Percentiles rank a stretch among this genome's conserved stretches.
Conservation (phyloP, 2,329 filamentous ascomycete species). For the Hypoxylon sp. region DNA sequence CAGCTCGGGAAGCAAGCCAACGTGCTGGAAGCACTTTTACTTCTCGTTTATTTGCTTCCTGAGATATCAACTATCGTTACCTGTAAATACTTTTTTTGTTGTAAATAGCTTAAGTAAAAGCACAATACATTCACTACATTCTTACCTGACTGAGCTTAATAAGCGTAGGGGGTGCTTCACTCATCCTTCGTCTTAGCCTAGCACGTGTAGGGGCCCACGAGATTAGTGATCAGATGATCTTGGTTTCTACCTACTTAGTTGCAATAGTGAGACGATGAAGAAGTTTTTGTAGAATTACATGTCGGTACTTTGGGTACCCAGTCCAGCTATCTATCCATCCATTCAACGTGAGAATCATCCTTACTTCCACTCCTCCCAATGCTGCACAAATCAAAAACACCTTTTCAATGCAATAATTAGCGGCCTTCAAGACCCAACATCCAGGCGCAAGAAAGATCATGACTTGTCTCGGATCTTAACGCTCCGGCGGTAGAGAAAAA, state of each 20-base stretch:
- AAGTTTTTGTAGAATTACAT: slow-evolving; percentile 20
- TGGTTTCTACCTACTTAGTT: neutral
- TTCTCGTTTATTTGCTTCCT: slow-evolving; percentile 13
- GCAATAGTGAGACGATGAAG: neutral
- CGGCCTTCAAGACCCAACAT: slow-evolving; percentile 6
- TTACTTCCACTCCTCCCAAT: slow-evolving; percentile 20
- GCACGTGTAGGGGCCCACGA: neutral
- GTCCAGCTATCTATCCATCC: slow-evolving; percentile 29
- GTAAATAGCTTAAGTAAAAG: slow-evolving; percentile 20
- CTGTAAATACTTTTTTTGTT: slow-evolving; percentile 30
- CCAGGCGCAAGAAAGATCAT: slow-evolving; percentile 26
- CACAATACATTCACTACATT: slow-evolving; percentile 16
- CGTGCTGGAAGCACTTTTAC: slow-evolving; percentile 22
- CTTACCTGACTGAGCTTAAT: too few relatives aligned
- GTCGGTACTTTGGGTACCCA: slow-evolving; percentile 28
- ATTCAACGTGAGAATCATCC: slow-evolving; percentile 12
- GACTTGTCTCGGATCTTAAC: slow-evolving; percentile 8
- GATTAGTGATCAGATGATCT: neutral
- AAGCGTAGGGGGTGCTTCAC: too few relatives aligned
- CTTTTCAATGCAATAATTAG: slow-evolving; percentile 33
- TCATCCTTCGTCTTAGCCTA: neutral
- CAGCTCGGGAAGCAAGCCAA: neutral
- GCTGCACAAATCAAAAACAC: slow-evolving; percentile 34
- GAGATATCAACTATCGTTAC: slow-evolving; percentile 14
- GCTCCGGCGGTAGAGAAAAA: slow-evolving; percentile 5